Conservation (phyloP, 2,329 filamentous ascomycete species). For the Diaporthe destruens region DNA sequence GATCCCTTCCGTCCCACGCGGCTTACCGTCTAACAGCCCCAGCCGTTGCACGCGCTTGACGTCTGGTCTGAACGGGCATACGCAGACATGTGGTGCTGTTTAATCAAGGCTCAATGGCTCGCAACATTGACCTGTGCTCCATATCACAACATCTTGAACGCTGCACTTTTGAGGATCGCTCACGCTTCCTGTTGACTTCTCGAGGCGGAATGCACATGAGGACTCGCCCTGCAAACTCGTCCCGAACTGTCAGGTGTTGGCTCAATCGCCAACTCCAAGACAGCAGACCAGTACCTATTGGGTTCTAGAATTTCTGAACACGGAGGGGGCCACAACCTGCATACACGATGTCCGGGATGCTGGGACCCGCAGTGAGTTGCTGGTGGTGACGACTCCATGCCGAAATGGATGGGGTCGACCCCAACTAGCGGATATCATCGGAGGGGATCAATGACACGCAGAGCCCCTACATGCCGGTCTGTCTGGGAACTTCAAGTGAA, state of each 20-base stretch:
- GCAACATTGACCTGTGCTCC: background rate
- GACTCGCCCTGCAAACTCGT: background rate
- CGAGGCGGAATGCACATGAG: background rate
- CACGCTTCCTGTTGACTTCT: background rate
- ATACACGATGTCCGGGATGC: background rate
- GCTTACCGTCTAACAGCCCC: background rate
- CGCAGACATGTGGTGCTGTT: too few species aligned
- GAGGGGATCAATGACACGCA: slow-evolving; percentile 33
- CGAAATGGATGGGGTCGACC: slow-evolving; percentile 2
- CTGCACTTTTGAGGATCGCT: too few species aligned
- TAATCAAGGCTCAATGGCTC: too few species aligned
- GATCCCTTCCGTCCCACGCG: background rate
- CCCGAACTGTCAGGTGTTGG: background rate
- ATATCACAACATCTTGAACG: background rate
- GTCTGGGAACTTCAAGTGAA: slow-evolving; percentile 12
- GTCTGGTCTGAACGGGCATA: background rate
- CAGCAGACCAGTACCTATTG: background rate
- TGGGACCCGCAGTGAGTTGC: background rate
- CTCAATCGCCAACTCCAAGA: background rate
- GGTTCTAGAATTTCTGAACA: background rate
- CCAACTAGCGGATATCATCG: too few species aligned
- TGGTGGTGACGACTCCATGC: background rate
- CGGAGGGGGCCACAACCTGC: background rate
- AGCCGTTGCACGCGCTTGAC: background rate
- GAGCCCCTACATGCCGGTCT: background rate